These are phyloP conservation scores for Tetracladium setigerum DNA, from an alignment of 495 filamentous ascomycete species.

Conservation along the genomic window DNA sequence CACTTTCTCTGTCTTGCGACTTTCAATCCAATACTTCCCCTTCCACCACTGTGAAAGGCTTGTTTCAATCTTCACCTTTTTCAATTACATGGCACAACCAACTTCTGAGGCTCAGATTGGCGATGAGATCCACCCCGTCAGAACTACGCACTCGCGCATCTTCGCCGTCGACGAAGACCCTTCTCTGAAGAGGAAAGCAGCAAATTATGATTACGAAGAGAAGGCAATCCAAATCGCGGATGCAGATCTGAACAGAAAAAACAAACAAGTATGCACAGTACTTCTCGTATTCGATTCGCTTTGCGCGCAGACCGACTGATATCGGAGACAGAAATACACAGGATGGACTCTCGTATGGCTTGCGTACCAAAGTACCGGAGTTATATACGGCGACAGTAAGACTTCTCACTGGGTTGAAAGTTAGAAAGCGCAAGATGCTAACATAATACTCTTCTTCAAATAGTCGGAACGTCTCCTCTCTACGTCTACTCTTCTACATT, in stretches of 20 bases:
- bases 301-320: conserved; percentile 14
- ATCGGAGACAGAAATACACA: conserved; percentile 29
- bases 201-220: conserved; percentile 13
- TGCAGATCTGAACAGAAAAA: conserved; percentile 21
- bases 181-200: conserved; percentile 7
- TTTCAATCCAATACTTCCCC: neutral
- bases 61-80: neutral
- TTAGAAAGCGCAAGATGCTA: no score
- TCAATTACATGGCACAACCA: conserved; percentile 7
- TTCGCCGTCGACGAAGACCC: neutral
- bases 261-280: conserved; percentile 24
- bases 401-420: conserved; percentile 44
- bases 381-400: conserved; percentile 74
- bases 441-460: neutral
- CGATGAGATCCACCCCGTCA: conserved; percentile 16
- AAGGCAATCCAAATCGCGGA: conserved; percentile 19
- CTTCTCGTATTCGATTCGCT: neutral
- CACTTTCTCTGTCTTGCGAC: neutral
- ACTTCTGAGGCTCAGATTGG: conserved; percentile 11
- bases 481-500: conserved; percentile 57
- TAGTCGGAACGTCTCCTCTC: conserved; percentile 2
- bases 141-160: neutral
- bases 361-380: conserved; percentile 54
- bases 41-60: neutral
- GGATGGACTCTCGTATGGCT: conserved; percentile 42